Percentiles rank a stretch among this genome's conserved stretches.
phyloP scores from a whole-genome alignment of 2,329 filamentous ascomycete species.

The Penicillium thymicola region DNA sequence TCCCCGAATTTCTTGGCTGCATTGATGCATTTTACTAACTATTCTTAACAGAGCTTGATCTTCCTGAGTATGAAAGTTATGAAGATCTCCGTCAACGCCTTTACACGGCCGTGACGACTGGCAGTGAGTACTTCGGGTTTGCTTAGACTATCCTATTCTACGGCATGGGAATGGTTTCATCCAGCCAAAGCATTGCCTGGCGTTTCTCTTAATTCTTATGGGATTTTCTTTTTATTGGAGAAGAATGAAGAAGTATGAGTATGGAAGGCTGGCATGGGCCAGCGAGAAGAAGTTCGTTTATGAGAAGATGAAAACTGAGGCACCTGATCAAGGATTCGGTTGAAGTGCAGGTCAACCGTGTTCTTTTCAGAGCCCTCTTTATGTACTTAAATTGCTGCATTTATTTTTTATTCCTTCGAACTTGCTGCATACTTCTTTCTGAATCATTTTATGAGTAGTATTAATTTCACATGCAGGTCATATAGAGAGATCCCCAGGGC shows the following conservation, averaged over 20 bases:
- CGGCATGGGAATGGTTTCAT: conserved; percentile 15
- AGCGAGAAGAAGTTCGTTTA: conserved; percentile 6
- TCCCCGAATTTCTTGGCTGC: background rate
- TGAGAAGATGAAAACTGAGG: conserved; percentile 16
- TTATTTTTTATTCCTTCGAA: conserved; percentile 5
- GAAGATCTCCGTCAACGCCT: conserved; percentile 82
- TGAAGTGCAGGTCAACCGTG: conserved; percentile 44
- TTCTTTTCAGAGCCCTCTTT: conserved; percentile 7
- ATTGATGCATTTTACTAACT: conserved; percentile 34
- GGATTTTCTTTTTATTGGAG: conserved; percentile 17
- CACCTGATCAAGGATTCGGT: conserved; percentile 14
- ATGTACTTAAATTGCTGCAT: conserved; percentile 25
- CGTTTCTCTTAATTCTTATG: conserved; percentile 30
- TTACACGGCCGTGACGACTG: conserved; percentile 94
- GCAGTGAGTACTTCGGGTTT: conserved; percentile 96
- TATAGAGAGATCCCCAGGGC: background rate
- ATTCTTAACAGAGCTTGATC: conserved; percentile 72
- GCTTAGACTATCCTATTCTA: conserved; percentile 56
- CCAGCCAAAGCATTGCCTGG: conserved; percentile 36
- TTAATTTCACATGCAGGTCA: background rate
- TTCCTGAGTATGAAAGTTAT: conserved; percentile 97
- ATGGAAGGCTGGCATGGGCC: conserved; percentile 7
- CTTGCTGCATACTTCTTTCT: background rate
- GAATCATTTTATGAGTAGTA: background rate
- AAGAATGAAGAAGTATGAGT: conserved; percentile 5